These are phyloP conservation scores for Ulmus americana DNA, from an alignment of 331 rosid species.

Conservation along the genomic window DNA sequence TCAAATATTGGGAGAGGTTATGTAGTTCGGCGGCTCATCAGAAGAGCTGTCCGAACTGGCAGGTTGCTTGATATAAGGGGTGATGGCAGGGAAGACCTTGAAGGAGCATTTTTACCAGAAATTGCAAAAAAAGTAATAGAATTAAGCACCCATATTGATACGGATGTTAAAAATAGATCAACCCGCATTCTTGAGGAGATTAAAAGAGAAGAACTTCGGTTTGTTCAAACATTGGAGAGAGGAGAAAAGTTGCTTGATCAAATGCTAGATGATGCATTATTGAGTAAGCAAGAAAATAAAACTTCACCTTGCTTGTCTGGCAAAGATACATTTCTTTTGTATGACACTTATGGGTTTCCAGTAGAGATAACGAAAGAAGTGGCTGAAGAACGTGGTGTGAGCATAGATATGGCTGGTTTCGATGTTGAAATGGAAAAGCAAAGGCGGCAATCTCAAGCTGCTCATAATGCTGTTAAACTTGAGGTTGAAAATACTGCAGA, in stretches of 20 bases:
- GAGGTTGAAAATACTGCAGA: constrained; percentile 56
- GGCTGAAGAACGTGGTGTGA: constrained; percentile 79
- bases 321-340: constrained; percentile 84
- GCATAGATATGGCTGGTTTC: constrained; percentile 68
- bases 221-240: constrained; percentile 87
- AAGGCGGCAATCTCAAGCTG: constrained; percentile 97
- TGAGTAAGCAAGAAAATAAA: constrained; percentile 49
- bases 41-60: constrained; percentile 91
- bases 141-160: constrained; percentile 58
- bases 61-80: constrained; percentile 89
- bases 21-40: constrained; percentile 82
- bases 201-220: constrained; percentile 90
- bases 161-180: constrained; percentile 55
- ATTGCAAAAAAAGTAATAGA: constrained; percentile 77
- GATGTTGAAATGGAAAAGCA: constrained; percentile 89
- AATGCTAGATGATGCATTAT: constrained; percentile 62
- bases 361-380: constrained; percentile 87
- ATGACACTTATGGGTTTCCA: constrained; percentile 84
- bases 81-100: constrained; percentile 69
- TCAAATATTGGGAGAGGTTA: constrained; percentile 94
- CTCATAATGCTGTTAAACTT: constrained; percentile 73
- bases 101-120: constrained; percentile 76
- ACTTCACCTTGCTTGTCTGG: constrained; percentile 68
- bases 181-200: constrained; percentile 69
- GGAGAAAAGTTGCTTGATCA: constrained; percentile 83